Evolutionary conservation across 805 yeast species (phyloP), one percentile per base, ranked within the genome.

Genomic region (Lachancea meyersii): DNA sequence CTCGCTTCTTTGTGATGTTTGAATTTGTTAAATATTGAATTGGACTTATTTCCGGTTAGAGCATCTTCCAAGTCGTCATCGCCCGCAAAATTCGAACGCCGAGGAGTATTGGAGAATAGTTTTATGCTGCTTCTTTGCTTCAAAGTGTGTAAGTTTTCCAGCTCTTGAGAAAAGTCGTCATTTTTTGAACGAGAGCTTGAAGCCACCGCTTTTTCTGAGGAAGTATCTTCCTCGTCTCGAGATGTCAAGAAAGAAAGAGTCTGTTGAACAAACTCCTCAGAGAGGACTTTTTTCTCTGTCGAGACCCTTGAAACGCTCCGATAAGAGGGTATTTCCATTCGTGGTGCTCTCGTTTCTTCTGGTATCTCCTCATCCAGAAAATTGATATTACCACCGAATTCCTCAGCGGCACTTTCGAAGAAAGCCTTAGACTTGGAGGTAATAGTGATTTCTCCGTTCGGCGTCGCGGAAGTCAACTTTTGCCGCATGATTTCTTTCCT

Each of bases 371-470:
- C 35, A 13, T 19, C 22, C 5, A 37, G 18, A 13, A 30, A 16
- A 14, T 32, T 22, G 6, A n/a, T 22, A 14, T 31, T 38, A 8
- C 14, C 18, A 10, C 20, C 35, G 7, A 37, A 54, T 34, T 71
- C 75, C 19, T 76, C 82, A 17, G 79, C 71, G 44, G 80, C 77
- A 16, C 82, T 70, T 28, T 76, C 77, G 55, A 79, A 83, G 53
- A 84, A 84, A 1, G 91, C 86, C 50, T 72, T 70, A 2, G 84
- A 68, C 50, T 72, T 80, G 11, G 76, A 75, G 51, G 76, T 75
- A 41, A 73, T 71, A 0, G 77, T 65, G 40, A 77, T 51, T 28
- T 61, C 65, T 40, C 64, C 65, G 27, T 68, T 55, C 41, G 71
- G 68, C 44, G 69, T 71, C 57, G 70, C 68, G 47, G 72, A 72